Conservation (phyloP, 1,284 basidiomycete genomes). For the Melampsora abietis-canadensis region DNA sequence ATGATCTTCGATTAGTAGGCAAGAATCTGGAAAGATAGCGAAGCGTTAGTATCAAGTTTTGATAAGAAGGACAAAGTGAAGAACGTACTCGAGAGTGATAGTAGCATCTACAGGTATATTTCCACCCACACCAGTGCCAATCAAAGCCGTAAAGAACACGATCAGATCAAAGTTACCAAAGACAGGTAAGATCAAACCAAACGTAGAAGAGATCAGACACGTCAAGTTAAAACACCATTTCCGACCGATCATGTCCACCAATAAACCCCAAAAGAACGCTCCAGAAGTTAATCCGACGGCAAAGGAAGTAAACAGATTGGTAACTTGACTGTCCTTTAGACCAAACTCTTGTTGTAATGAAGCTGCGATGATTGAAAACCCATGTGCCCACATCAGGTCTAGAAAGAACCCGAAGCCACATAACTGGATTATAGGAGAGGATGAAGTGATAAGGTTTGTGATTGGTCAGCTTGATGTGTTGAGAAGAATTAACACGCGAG, state of each 20-base stretch:
- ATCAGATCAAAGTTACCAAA: background rate
- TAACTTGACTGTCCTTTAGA: background rate
- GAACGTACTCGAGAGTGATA: conserved; percentile 7
- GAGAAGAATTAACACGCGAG: too few relatives aligned
- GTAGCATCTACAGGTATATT: conserved; percentile 8
- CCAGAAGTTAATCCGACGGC: background rate
- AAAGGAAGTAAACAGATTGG: conserved; percentile 1
- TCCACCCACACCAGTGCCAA: conserved; percentile 5
- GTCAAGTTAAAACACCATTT: background rate
- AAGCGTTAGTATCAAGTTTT: background rate
- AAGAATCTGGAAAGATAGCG: background rate
- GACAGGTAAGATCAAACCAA: background rate
- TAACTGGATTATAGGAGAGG: background rate
- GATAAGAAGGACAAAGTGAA: background rate
- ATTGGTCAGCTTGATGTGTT: too few relatives aligned
- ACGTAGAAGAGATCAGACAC: background rate
- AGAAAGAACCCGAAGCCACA: conserved; percentile 1
- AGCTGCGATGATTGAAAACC: background rate
- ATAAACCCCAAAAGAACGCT: background rate
- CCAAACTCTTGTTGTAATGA: conserved; percentile 4
- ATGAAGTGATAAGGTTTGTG: background rate
- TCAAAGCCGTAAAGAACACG: background rate
- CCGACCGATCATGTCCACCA: background rate
- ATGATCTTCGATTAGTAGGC: background rate
- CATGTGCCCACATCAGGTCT: conserved; percentile 10